A percentile compares a stretch with the other conserved stretches of the same genome.
These are phyloP conservation scores for Candida freyschussii DNA, from an alignment of 1,139 yeast genomes.

Conservation along the genomic window DNA sequence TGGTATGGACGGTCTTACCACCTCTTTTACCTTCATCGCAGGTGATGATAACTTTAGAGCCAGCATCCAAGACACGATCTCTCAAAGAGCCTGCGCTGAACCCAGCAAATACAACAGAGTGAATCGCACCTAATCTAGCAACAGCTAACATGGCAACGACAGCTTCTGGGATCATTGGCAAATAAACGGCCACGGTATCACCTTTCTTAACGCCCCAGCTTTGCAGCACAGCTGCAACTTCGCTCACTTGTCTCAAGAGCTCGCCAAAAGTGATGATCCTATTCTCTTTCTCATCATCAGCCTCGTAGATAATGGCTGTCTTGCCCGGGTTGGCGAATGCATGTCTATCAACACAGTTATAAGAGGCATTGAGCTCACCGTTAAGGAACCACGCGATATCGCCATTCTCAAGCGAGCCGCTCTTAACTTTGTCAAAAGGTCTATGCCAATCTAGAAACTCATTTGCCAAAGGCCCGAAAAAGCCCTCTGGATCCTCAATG, in stretches of 20 bases:
- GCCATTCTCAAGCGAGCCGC: conserved; percentile 73
- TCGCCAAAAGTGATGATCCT: conserved; percentile 64
- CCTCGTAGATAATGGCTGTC: conserved; percentile 76
- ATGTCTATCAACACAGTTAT: conserved; percentile 78
- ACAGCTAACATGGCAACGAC: conserved; percentile 68
- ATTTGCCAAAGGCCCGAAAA: conserved; percentile 80
- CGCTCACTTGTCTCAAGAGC: conserved; percentile 62
- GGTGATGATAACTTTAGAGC: conserved; percentile 67
- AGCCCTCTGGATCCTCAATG: conserved; percentile 72
- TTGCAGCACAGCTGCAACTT: conserved; percentile 63
- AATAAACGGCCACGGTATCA: conserved; percentile 79
- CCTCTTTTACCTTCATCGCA: conserved; percentile 82
- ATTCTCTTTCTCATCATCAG: conserved; percentile 69
- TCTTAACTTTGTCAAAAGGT: conserved; percentile 67
- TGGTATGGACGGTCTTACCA: conserved; percentile 77
- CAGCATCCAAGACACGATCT: conserved; percentile 76
- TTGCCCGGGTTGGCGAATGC: conserved; percentile 66
- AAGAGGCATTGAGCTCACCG: conserved; percentile 88
- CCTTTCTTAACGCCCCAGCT: conserved; percentile 72
- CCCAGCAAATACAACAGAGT: conserved; percentile 83
- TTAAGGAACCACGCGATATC: conserved; percentile 91
- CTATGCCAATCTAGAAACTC: conserved; percentile 81
- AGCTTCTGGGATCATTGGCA: conserved; percentile 87
- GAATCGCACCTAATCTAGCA: conserved; percentile 74
- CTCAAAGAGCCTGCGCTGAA: conserved; percentile 69